Conservation (phyloP, 768 basidiomycete genomes). For the Tubosaeta sp. region DNA sequence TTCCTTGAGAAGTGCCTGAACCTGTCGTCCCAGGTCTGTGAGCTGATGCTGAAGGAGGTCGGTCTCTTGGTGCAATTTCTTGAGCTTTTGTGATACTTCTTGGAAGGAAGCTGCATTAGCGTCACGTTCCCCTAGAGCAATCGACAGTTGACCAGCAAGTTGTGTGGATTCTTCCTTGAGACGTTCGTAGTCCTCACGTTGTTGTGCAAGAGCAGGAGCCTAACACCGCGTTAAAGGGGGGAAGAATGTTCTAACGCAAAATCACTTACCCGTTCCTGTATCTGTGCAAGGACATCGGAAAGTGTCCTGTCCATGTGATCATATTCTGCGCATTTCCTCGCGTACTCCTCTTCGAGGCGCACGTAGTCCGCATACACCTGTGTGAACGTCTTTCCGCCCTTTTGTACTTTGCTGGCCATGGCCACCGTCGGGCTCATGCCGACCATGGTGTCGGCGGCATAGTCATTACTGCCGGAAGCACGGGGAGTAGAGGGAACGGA, state of each 20-base stretch:
- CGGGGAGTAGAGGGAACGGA: slow-evolving; percentile 39
- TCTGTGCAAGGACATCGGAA: slow-evolving; percentile 76
- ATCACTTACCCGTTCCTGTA: slow-evolving; percentile 75
- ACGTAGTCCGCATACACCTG: slow-evolving; percentile 93
- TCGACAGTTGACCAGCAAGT: slow-evolving; percentile 74
- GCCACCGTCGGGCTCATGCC: slow-evolving; percentile 85
- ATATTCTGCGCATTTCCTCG: slow-evolving; percentile 75
- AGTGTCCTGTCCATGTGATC: slow-evolving; percentile 82
- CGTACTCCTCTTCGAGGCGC: slow-evolving; percentile 76
- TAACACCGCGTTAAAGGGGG: slow-evolving; percentile 28
- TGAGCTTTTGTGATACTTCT: slow-evolving; percentile 60
- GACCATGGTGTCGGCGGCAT: slow-evolving; percentile 53
- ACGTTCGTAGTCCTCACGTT: slow-evolving; percentile 85
- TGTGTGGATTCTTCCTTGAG: slow-evolving; percentile 75
- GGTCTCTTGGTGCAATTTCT: slow-evolving; percentile 56
- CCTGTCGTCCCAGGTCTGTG: slow-evolving; percentile 78
- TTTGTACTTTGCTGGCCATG: slow-evolving; percentile 77
- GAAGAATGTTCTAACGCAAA: neutral
- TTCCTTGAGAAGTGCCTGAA: slow-evolving; percentile 74
- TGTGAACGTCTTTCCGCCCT: slow-evolving; percentile 85
- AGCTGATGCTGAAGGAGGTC: slow-evolving; percentile 71
- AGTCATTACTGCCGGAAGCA: slow-evolving; percentile 36
- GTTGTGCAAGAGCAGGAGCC: slow-evolving; percentile 90
- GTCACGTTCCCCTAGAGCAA: slow-evolving; percentile 75
- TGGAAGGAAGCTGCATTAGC: slow-evolving; percentile 47